phyloP scores from a whole-genome alignment of 441 rosid genomes.

The Pelargonium citronellum region DNA sequence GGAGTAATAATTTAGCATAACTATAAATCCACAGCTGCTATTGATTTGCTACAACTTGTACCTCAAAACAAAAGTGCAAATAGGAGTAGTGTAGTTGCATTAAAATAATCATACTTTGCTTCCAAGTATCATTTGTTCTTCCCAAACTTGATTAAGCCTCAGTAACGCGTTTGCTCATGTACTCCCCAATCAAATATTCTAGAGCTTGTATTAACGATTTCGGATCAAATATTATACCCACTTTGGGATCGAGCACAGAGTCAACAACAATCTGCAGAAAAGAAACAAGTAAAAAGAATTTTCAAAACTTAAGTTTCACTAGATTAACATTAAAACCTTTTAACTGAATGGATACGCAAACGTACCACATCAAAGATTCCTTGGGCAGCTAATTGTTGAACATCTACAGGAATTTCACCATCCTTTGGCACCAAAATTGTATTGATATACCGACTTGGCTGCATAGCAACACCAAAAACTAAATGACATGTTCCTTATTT shows the following conservation, averaged over 20 bases:
- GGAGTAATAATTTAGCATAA: not conserved
- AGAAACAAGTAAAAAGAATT: not conserved
- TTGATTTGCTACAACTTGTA: not conserved
- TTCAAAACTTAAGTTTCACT: not conserved
- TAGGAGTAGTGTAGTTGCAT: not conserved
- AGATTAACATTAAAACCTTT: not conserved
- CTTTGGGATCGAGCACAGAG: constrained; percentile 51
- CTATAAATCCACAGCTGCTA: not conserved
- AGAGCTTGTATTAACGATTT: constrained; percentile 57
- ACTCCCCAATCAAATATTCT: constrained; percentile 40
- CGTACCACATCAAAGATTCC: constrained; percentile 74
- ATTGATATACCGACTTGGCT: constrained; percentile 71
- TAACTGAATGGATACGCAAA: constrained; percentile 5
- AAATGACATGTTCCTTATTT: constrained; percentile 18
- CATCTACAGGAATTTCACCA: constrained; percentile 56
- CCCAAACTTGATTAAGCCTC: not conserved
- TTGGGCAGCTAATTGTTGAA: constrained; percentile 47
- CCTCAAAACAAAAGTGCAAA: not conserved
- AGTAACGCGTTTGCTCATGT: constrained; percentile 11
- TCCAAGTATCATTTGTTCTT: not conserved
- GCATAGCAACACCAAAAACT: constrained; percentile 30
- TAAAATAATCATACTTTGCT: not conserved
- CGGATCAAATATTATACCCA: constrained; percentile 60
- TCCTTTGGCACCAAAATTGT: constrained; percentile 70
- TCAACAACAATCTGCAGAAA: constrained; percentile 59